These are phyloP conservation scores for Strobilomyces dryophilus DNA, from an alignment of 768 basidiomycete species.

Conservation along the genomic window DNA sequence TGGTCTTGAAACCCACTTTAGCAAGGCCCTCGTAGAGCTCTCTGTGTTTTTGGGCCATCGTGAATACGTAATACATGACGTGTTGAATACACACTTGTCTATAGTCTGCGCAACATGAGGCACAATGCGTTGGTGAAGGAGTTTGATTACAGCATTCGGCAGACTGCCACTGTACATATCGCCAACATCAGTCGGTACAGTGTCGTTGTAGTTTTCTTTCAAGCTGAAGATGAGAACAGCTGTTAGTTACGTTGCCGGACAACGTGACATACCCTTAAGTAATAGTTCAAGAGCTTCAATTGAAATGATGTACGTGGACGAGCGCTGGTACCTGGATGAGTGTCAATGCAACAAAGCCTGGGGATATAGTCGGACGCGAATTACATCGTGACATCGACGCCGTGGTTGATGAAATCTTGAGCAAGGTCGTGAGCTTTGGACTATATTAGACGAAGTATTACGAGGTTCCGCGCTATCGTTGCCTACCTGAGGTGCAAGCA, in stretches of 20 bases:
- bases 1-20: conserved; percentile 34
- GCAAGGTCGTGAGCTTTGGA: conserved; percentile 36
- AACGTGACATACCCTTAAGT: neutral
- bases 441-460: conserved; percentile 7
- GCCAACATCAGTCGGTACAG: conserved; percentile 20
- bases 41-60: conserved; percentile 15
- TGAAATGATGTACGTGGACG: neutral
- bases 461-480: neutral
- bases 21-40: conserved; percentile 35
- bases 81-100: conserved; percentile 20
- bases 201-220: neutral
- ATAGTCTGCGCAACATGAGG: conserved; percentile 18
- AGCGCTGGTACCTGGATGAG: neutral
- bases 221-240: neutral
- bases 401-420: conserved; percentile 30
- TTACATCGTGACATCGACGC: conserved; percentile 30
- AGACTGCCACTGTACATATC: conserved; percentile 17
- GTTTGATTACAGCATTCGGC: conserved; percentile 12
- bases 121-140: conserved; percentile 18
- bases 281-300: neutral
- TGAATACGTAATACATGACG: neutral
- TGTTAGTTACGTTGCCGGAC: neutral
- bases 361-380: neutral
- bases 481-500: conserved; percentile 55
- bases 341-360: neutral